phyloP scores from a whole-genome alignment of 768 basidiomycete species.

The Candolleomyces aberdarensis region DNA sequence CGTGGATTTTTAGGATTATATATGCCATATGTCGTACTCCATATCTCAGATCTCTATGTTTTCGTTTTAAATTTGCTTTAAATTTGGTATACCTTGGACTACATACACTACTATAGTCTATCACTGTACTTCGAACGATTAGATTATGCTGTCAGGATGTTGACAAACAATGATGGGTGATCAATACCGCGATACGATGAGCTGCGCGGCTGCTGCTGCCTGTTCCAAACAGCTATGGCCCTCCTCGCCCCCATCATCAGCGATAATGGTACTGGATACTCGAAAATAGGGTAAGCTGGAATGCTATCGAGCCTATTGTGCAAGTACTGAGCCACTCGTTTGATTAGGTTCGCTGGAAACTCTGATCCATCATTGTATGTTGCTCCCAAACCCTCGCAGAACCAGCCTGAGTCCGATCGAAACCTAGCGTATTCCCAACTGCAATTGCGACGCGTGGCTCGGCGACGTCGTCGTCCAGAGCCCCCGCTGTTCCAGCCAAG shows the following conservation, averaged over 20 bases:
- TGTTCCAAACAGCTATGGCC: constrained; percentile 52
- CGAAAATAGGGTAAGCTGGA: constrained; percentile 85
- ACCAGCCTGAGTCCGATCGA: constrained; percentile 2
- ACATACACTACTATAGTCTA: too few relatives aligned
- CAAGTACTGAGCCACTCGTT: constrained; percentile 6
- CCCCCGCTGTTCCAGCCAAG: constrained; percentile 77
- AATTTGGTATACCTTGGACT: too few relatives aligned
- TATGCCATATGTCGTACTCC: too few relatives aligned
- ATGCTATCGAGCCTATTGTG: too few relatives aligned
- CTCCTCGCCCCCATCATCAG: constrained; percentile 92
- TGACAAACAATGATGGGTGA: constrained; percentile 16
- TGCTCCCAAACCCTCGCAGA: constrained; percentile 1
- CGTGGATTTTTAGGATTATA: too few relatives aligned
- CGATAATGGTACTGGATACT: constrained; percentile 96
- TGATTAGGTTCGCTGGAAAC: constrained; percentile 89
- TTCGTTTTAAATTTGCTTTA: too few relatives aligned
- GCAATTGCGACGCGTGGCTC: constrained; percentile 90
- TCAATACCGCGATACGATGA: constrained; percentile 1
- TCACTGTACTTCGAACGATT: too few relatives aligned
- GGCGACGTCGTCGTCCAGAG: constrained; percentile 57
- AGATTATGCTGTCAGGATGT: not conserved
- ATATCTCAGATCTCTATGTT: too few relatives aligned
- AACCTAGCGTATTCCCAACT: constrained; percentile 87
- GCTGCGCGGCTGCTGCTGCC: not conserved
- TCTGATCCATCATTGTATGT: constrained; percentile 97